Conservation (phyloP, 257 asterid genomes). For the Gentiana dahurica region DNA sequence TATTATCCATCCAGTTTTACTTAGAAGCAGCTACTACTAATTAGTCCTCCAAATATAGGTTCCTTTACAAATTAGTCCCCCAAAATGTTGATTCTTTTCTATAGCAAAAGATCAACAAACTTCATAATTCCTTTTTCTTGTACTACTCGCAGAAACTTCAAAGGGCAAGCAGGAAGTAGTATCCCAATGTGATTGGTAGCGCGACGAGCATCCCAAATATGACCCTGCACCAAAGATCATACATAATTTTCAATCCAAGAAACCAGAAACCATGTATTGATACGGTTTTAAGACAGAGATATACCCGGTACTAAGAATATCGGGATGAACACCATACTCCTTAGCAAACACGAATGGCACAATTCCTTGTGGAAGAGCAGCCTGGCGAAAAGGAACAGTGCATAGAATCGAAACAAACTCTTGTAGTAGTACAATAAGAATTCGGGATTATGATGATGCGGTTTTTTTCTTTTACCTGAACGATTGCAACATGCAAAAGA, state of each 20-base stretch:
- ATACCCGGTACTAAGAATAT: conserved; percentile 40
- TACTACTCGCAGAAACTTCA: conserved; percentile 15
- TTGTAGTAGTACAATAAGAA: too few species aligned
- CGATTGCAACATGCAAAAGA: conserved; percentile 29
- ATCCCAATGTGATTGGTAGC: conserved; percentile 74
- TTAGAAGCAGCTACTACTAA: too few species aligned
- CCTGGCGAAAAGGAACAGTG: conserved; percentile 10
- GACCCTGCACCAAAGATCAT: conserved; percentile 41
- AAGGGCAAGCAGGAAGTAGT: conserved; percentile 72
- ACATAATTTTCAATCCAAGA: neutral
- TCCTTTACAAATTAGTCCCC: too few species aligned
- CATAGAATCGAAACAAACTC: neutral
- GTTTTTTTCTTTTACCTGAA: conserved; percentile 17
- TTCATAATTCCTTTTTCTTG: too few species aligned
- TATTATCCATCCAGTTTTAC: too few species aligned
- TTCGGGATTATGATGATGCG: neutral
- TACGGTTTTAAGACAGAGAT: neutral
- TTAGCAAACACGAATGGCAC: conserved; percentile 42
- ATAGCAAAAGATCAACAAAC: too few species aligned
- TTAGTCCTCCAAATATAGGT: too few species aligned
- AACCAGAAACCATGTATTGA: neutral
- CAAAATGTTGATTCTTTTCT: too few species aligned
- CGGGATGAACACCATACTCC: conserved; percentile 42
- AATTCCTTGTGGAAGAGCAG: conserved; percentile 42
- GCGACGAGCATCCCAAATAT: conserved; percentile 93